A percentile compares a stretch with the other conserved stretches of the same genome.
phyloP scores from a whole-genome alignment of 768 basidiomycete species.

The Auricularia sp. region DNA sequence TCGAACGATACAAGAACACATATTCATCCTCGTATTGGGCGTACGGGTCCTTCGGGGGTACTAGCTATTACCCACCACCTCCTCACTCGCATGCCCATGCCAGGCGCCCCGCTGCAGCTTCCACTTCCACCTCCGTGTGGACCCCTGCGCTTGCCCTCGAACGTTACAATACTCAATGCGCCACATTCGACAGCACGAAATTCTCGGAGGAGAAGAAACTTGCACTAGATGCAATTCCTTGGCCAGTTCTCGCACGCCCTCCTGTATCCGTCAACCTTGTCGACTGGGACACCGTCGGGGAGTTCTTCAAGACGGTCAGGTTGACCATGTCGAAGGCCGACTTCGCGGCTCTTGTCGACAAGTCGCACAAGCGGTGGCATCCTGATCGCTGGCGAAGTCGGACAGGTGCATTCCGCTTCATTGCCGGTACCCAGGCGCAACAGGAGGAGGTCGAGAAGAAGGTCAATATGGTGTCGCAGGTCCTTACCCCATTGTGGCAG shows the following conservation, averaged over 20 bases:
- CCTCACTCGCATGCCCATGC: not conserved
- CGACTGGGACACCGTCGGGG: conserved; percentile 60
- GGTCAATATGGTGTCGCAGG: conserved; percentile 61
- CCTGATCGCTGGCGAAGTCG: conserved; percentile 71
- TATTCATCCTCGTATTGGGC: no score
- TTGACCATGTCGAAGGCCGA: conserved; percentile 47
- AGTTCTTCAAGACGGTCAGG: conserved; percentile 51
- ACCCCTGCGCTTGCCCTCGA: conserved; percentile 57
- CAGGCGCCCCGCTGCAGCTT: not conserved
- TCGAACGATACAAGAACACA: conserved; percentile 6
- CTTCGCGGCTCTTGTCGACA: conserved; percentile 55
- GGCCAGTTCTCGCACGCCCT: conserved; percentile 52
- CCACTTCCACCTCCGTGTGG: conserved; percentile 32
- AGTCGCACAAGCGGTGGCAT: conserved; percentile 66
- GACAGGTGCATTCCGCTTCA: conserved; percentile 41
- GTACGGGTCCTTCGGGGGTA: no score
- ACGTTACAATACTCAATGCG: conserved; percentile 49
- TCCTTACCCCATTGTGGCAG: conserved; percentile 57
- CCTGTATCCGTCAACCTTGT: conserved; percentile 54
- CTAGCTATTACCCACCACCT: no score
- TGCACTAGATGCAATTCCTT: conserved; percentile 56
- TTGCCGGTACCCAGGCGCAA: conserved; percentile 42
- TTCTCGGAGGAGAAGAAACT: conserved; percentile 39
- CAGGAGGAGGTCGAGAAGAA: conserved; percentile 57
- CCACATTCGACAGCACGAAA: conserved; percentile 52